Percentiles rank a stretch among this genome's conserved stretches.
phyloP scores from a whole-genome alignment of 164 flowering plant species.

The Pachysandra terminalis region DNA sequence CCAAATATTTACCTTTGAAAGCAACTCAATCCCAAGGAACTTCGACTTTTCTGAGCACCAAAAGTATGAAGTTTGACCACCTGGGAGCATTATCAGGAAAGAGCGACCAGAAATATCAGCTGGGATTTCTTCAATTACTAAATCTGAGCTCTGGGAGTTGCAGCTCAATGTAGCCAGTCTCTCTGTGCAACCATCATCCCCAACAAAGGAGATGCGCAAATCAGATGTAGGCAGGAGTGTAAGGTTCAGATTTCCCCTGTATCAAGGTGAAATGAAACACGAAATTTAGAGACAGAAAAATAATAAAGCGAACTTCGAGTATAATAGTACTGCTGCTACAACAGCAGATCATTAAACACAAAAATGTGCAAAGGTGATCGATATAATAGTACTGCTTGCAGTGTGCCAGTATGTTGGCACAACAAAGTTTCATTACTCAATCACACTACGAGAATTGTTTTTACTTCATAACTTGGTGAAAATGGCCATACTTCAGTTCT shows the following conservation, averaged over 20 bases:
- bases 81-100: constrained; percentile 50
- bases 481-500: too few relatives aligned
- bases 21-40: constrained; percentile 68
- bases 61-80: constrained; percentile 43
- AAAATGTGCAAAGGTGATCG: not conserved
- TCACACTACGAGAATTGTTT: too few relatives aligned
- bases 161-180: constrained; percentile 52
- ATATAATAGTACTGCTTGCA: not conserved
- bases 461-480: too few relatives aligned
- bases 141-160: constrained; percentile 33
- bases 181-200: constrained; percentile 77
- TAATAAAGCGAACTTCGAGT: too few relatives aligned
- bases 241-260: constrained; percentile 83
- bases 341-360: not conserved
- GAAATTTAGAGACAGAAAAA: not conserved
- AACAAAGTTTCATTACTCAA: not conserved
- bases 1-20: constrained; percentile 51
- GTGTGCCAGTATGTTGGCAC: not conserved
- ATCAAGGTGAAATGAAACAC: constrained; percentile 10
- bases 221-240: constrained; percentile 81
- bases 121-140: constrained; percentile 53
- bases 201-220: constrained; percentile 68
- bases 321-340: not conserved
- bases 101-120: constrained; percentile 83
- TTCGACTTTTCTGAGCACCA: constrained; percentile 93